phyloP scores from a whole-genome alignment of 106 monocot species.

The Cymbidium sinense region DNA sequence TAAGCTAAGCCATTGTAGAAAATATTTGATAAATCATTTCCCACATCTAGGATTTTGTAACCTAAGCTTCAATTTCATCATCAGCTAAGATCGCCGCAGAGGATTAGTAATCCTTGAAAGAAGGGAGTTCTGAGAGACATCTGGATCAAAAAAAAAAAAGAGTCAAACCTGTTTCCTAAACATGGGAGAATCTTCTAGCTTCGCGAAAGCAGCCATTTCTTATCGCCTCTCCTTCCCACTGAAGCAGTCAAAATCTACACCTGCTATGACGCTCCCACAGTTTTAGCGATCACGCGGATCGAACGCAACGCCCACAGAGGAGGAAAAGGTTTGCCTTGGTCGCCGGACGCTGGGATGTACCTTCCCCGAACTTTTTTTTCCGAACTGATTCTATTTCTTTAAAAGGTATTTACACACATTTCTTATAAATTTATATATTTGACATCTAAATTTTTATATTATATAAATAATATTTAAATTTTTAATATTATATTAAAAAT shows the following conservation, averaged over 20 bases:
- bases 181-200: slow-evolving; percentile 10
- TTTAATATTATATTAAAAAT: too few species aligned
- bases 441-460: too few species aligned
- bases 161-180: slow-evolving; percentile 9
- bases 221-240: not conserved
- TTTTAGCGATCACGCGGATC: not conserved
- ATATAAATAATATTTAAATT: too few species aligned
- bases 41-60: too few species aligned
- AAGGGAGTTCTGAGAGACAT: not conserved
- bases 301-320: not conserved
- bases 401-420: too few species aligned
- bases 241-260: not conserved
- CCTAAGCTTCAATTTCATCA: too few species aligned
- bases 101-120: not conserved
- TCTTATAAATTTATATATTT: too few species aligned
- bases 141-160: not conserved
- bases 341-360: not conserved
- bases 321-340: not conserved
- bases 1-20: too few species aligned
- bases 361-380: too few species aligned
- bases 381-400: too few species aligned
- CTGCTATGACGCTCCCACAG: not conserved
- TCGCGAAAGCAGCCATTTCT: slow-evolving; percentile 10
- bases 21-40: too few species aligned
- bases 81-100: not conserved